Percentiles rank a stretch among this genome's conserved stretches.
These are phyloP conservation scores for Oidiodendron maius DNA, from an alignment of 495 filamentous ascomycete species.

Conservation along the genomic window DNA sequence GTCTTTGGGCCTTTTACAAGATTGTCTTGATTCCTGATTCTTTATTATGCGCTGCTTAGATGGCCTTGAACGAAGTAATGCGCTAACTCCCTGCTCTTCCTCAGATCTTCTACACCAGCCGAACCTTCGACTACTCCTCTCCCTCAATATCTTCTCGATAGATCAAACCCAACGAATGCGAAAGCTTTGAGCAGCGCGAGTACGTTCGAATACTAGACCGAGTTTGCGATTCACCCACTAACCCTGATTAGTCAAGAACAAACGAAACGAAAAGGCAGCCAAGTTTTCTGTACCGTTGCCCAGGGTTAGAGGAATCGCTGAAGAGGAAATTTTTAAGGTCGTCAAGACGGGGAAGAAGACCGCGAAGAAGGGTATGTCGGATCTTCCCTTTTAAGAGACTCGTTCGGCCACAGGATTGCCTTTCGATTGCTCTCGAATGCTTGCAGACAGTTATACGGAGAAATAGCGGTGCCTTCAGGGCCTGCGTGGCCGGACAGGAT, in stretches of 20 bases:
- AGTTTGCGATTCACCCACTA: background rate
- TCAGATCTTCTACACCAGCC: conserved; percentile 28
- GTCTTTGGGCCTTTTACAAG: too few species aligned
- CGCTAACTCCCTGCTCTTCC: conserved; percentile 24
- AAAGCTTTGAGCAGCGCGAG: conserved; percentile 80
- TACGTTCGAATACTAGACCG: too few species aligned
- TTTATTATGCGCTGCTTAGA: background rate
- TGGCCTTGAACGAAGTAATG: background rate
- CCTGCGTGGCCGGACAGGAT: too few species aligned
- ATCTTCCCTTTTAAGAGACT: too few species aligned
- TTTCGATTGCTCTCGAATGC: too few species aligned
- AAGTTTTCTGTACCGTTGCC: conserved; percentile 92
- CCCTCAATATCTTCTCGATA: conserved; percentile 52
- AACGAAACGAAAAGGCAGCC: conserved; percentile 83
- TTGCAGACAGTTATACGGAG: too few species aligned
- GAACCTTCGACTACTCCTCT: conserved; percentile 21
- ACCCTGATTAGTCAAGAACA: too few species aligned
- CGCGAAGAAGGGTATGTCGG: conserved; percentile 56
- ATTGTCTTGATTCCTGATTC: too few species aligned
- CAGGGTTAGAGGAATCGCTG: conserved; percentile 86
- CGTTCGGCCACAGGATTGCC: too few species aligned
- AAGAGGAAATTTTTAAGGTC: conserved; percentile 99
- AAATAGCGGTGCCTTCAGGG: too few species aligned
- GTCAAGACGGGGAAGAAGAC: conserved; percentile 78
- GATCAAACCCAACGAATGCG: conserved; percentile 75